Evolutionary conservation across 257 asterid species (phyloP).

Genomic region (Sherardia arvensis): DNA sequence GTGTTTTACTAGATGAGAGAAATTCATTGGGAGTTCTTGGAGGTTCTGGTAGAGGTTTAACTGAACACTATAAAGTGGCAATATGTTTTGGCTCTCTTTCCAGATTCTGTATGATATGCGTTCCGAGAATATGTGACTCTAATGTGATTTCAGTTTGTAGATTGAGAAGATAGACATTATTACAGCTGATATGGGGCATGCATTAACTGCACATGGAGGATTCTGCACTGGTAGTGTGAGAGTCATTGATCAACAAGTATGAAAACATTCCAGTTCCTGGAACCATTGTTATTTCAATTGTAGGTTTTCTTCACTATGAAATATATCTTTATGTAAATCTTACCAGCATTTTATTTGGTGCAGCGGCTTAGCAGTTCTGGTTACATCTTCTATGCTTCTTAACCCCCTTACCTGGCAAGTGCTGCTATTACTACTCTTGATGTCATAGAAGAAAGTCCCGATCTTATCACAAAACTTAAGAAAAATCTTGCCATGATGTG

Average conservation of each 20-base stretch:
- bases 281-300: neutral
- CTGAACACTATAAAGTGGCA: slow-evolving; percentile 67
- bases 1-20: slow-evolving; percentile 84
- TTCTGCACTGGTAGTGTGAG: slow-evolving; percentile 86
- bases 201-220: slow-evolving; percentile 97
- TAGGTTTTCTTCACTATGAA: neutral
- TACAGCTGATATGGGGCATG: slow-evolving; percentile 93
- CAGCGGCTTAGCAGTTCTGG: slow-evolving; percentile 63
- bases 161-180: slow-evolving; percentile 81
- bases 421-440: too few species aligned
- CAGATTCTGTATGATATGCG: slow-evolving; percentile 14
- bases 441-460: too few species aligned
- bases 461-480: too few species aligned
- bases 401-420: too few species aligned
- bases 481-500: too few species aligned
- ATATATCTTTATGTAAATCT: too few species aligned
- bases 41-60: slow-evolving; percentile 79
- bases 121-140: neutral
- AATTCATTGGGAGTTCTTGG: slow-evolving; percentile 94
- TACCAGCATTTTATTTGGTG: neutral
- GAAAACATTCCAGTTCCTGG: slow-evolving; percentile 8
- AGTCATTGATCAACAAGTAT: slow-evolving; percentile 90
- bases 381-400: too few species aligned
- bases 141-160: too few species aligned
- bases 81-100: slow-evolving; percentile 32